Conservation (phyloP, 495 filamentous ascomycete genomes). For the Penicillium goetzii region DNA sequence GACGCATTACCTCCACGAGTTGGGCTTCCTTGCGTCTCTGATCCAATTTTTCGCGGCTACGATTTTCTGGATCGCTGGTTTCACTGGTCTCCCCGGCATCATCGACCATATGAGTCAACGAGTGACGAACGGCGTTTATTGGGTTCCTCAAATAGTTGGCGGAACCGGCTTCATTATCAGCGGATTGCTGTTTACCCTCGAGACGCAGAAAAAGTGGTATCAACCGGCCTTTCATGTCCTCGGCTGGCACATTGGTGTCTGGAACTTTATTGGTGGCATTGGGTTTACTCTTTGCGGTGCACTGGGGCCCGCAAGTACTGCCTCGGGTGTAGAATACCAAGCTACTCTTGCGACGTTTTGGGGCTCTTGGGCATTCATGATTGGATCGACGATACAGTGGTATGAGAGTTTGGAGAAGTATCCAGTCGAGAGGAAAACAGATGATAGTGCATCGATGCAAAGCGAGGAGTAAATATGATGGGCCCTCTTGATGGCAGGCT, state of each 20-base stretch:
- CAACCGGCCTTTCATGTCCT: slow-evolving; percentile 58
- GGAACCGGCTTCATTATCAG: slow-evolving; percentile 66
- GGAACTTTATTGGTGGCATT: slow-evolving; percentile 64
- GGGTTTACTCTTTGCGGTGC: slow-evolving; percentile 72
- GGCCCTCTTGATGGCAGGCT: background rate
- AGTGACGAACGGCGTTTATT: slow-evolving; percentile 61
- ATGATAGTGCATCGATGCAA: background rate
- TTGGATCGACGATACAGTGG: slow-evolving; percentile 67
- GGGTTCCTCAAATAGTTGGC: slow-evolving; percentile 70
- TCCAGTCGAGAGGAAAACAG: slow-evolving; percentile 50
- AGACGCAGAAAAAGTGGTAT: slow-evolving; percentile 71
- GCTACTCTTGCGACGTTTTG: slow-evolving; percentile 64
- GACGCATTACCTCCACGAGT: slow-evolving; percentile 66
- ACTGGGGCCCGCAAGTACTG: slow-evolving; percentile 55
- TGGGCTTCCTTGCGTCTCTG: slow-evolving; percentile 69
- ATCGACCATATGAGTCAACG: slow-evolving; percentile 48
- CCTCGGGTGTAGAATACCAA: slow-evolving; percentile 60
- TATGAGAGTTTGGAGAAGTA: slow-evolving; percentile 65
- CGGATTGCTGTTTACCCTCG: slow-evolving; percentile 65
- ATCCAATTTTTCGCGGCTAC: slow-evolving; percentile 65
- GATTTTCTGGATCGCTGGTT: slow-evolving; percentile 67
- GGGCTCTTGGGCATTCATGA: slow-evolving; percentile 71
- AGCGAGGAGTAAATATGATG: background rate
- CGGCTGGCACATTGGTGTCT: slow-evolving; percentile 64
- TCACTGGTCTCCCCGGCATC: slow-evolving; percentile 66